phyloP scores from a whole-genome alignment of 129 eudicot genomes.

The carrot (Daucus carota) region DH1_v3.0 NC_030389.2:3617001-3617500 shows the following conservation, averaged over 20 bases:
- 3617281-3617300: constrained; percentile 74
- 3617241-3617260: constrained; percentile 35
- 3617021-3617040: background rate
- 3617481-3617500: constrained; percentile 60
- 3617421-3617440: constrained; percentile 81
- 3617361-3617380: constrained; percentile 78
- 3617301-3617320: constrained; percentile 59
- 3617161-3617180: too few species aligned
- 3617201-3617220: background rate
- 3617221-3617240: background rate
- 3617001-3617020: too few species aligned
- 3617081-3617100: too few species aligned
- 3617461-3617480: constrained; percentile 68
- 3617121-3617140: too few species aligned
- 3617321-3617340: constrained; percentile 69
- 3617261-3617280: constrained; percentile 43
- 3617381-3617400: constrained; percentile 45
- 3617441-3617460: constrained; percentile 73
- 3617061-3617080: background rate
- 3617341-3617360: constrained; percentile 94
- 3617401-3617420: constrained; percentile 80
- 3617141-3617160: too few species aligned
- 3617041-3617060: background rate
- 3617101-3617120: too few species aligned
- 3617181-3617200: too few species aligned